These are phyloP conservation scores for Talaromyces thailandensis DNA, from an alignment of 495 filamentous ascomycete genomes.

Conservation along the genomic window DNA sequence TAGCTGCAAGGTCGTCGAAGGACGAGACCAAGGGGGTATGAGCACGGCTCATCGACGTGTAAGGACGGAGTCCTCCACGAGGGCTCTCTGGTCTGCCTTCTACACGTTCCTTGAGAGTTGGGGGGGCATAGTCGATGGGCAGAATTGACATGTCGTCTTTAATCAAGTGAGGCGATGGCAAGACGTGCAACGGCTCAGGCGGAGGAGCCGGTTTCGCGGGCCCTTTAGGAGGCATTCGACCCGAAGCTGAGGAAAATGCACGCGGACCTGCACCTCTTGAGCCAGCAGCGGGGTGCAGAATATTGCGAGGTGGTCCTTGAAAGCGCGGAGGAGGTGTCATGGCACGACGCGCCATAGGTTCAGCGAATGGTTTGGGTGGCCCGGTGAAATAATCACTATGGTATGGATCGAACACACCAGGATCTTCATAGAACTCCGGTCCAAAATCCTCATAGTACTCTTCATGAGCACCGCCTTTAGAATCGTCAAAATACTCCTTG, in stretches of 20 bases:
- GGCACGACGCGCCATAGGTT: constrained; percentile 78
- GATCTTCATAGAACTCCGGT: constrained; percentile 48
- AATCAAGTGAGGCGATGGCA: constrained; percentile 81
- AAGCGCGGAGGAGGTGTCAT: constrained; percentile 95
- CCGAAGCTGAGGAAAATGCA: constrained; percentile 61
- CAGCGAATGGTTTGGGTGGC: constrained; percentile 55
- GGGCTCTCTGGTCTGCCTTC: constrained; percentile 76
- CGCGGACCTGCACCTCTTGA: constrained; percentile 44
- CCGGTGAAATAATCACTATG: constrained; percentile 67
- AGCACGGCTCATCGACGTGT: constrained; percentile 56
- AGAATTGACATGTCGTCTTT: constrained; percentile 72
- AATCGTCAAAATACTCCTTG: constrained; percentile 97
- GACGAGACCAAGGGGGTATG: constrained; percentile 71
- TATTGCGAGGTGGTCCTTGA: constrained; percentile 40
- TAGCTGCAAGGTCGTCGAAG: constrained; percentile 74
- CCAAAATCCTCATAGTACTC: constrained; percentile 67
- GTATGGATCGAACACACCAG: constrained; percentile 62
- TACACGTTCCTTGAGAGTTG: constrained; percentile 56
- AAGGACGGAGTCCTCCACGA: constrained; percentile 64
- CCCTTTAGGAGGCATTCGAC: constrained; percentile 37
- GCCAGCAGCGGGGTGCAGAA: constrained; percentile 37
- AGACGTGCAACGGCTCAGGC: constrained; percentile 59
- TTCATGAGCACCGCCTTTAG: constrained; percentile 45
- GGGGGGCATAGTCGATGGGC: constrained; percentile 83
- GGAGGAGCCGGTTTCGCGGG: constrained; percentile 59